A percentile compares a stretch with the other conserved stretches of the same genome.
Evolutionary conservation across 768 basidiomycete species (phyloP).

Genomic region (Sporobolomyces phaffii): DNA sequence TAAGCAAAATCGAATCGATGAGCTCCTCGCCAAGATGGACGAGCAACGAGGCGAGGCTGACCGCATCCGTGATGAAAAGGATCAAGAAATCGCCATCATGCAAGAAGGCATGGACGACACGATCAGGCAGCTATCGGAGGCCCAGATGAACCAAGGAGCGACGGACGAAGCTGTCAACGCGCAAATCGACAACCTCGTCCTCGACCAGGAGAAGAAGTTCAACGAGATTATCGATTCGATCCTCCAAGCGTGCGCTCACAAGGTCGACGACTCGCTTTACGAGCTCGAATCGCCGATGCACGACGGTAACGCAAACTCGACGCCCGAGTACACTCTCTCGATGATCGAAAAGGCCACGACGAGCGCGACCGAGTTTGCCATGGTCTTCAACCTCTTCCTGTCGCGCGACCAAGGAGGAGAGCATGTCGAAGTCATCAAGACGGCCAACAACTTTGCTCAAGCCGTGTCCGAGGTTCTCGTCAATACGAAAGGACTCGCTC

Average conservation of each 20-base stretch:
- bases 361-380: conserved; percentile 93
- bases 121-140: conserved; percentile 75
- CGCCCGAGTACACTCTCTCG: conserved; percentile 93
- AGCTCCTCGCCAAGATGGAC: conserved; percentile 74
- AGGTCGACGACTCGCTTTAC: conserved; percentile 94
- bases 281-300: conserved; percentile 94
- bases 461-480: conserved; percentile 81
- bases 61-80: conserved; percentile 84
- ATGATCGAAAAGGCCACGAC: conserved; percentile 96
- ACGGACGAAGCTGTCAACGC: conserved; percentile 85
- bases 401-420: conserved; percentile 77
- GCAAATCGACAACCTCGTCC: conserved; percentile 93
- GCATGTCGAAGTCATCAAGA: conserved; percentile 95
- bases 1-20: conserved; percentile 95
- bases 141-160: conserved; percentile 75
- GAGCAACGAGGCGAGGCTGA: conserved; percentile 69
- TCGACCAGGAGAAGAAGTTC: conserved; percentile 94
- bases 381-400: conserved; percentile 83
- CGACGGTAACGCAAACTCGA: conserved; percentile 91
- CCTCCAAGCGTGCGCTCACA: conserved; percentile 88
- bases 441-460: conserved; percentile 93
- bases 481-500: conserved; percentile 92
- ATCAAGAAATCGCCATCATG: conserved; percentile 89
- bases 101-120: conserved; percentile 93
- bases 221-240: conserved; percentile 99